Evolutionary conservation across 1,284 basidiomycete species (phyloP), one percentile per base, ranked within the genome.

Genomic region (Takashimella tepidaria): DNA sequence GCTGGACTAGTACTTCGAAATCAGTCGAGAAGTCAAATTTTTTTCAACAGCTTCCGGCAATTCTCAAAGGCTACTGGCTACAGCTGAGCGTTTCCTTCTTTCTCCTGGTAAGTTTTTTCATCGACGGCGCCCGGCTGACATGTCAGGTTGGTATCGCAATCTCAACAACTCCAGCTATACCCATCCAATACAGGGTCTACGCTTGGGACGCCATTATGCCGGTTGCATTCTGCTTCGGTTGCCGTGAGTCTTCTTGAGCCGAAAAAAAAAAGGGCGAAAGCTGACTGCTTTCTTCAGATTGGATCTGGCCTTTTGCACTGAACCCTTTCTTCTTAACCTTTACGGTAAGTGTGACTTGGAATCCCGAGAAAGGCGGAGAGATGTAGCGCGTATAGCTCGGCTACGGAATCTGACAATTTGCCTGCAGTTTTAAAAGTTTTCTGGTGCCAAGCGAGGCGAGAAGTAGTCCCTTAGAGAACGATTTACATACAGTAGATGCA

Each of bases 1-100:
- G 49, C 47, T 57, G 56, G 56, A 51, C 53, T 5, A 19, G 55
- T 19, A 61, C 59, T n/a, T 49, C 52, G 24, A 61, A 61, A 40
- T 44, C 88, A 69, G 85, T 86, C 49, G 83, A 86, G 69, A 78
- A 82, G 44, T 87, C 84, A 4, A 89, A 89, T 72, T 89, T 90
- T 77, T 91, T 87, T 81, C 81, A 84, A 50, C 88, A 91, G 70
- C 84, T 89, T 4, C 89, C 89, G 0, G 82, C 79, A 57, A 90
- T 90, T 69, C 73, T 84, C 63, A 82, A 84, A 60, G 82, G 85
- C 11, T 87, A 87, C 74, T 82, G 84, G 71, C 60, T 83, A 22
- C 76, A 83, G 31, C 77, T 90, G 56, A 54, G 82, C 23, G 47
- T 88, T 25, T 82, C 76, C 43, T 61, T 81, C 46, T 16, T 79